Evolutionary conservation across 306 rosid genomes (phyloP).

Genomic region (Inga laurina): DNA sequence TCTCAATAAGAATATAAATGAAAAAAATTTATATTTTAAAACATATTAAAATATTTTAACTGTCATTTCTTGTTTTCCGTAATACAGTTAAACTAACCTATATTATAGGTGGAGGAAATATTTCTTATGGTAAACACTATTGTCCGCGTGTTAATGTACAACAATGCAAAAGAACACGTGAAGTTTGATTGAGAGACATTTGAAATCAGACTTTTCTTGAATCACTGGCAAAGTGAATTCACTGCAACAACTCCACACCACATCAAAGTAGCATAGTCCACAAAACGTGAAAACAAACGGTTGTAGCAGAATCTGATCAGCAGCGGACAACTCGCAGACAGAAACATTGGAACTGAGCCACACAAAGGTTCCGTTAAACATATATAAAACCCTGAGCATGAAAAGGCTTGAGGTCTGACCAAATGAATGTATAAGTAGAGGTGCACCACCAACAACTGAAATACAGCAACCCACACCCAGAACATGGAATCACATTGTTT

Average conservation of each 20-base stretch:
- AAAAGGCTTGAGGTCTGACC: conserved; percentile 16
- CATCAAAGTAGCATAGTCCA: conserved; percentile 11
- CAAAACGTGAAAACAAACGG: not conserved
- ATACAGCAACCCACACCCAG: conserved; percentile 18
- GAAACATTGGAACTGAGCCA: conserved; percentile 30
- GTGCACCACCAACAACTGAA: conserved; percentile 31
- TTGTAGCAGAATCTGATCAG: conserved; percentile 28
- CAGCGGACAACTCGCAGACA: conserved; percentile 24
- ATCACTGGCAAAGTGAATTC: conserved; percentile 9
- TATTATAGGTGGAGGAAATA: not conserved
- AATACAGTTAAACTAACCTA: too few species aligned
- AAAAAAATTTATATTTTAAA: too few species aligned
- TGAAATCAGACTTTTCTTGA: conserved; percentile 14
- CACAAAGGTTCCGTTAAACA: conserved; percentile 26
- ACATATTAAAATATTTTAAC: too few species aligned
- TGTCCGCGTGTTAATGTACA: not conserved
- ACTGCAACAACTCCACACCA: conserved; percentile 32
- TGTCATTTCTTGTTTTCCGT: too few species aligned
- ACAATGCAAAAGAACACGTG: not conserved
- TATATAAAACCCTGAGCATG: conserved; percentile 4
- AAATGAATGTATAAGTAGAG: conserved; percentile 16
- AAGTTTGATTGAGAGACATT: not conserved
- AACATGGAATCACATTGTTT: conserved; percentile 13
- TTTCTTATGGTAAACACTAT: not conserved
- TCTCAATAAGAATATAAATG: too few species aligned